phyloP scores from a whole-genome alignment of 2,329 filamentous ascomycete species.

The Trichoderma asperellum region DNA sequence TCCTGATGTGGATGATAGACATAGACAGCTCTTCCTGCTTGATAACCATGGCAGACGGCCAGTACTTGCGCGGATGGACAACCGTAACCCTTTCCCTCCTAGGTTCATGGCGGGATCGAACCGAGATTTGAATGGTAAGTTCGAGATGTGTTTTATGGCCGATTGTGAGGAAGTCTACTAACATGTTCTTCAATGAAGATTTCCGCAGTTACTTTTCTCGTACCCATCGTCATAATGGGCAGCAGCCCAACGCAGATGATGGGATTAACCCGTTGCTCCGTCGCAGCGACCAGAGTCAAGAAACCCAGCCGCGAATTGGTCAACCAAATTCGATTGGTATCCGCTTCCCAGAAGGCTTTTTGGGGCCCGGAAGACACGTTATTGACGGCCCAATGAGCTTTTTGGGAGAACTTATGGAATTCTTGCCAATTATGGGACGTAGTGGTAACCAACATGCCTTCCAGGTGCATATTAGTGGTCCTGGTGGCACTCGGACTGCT shows the following conservation, averaged over 20 bases:
- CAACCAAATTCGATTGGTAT: constrained; percentile 60
- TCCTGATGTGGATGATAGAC: constrained; percentile 54
- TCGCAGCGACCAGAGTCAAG: constrained; percentile 54
- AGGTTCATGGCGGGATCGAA: constrained; percentile 57
- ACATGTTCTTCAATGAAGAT: constrained; percentile 39
- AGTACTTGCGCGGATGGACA: constrained; percentile 41
- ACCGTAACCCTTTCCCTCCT: constrained; percentile 64
- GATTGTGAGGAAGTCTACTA: not conserved
- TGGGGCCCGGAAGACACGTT: constrained; percentile 45
- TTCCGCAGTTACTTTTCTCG: constrained; percentile 56
- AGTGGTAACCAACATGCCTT: constrained; percentile 56
- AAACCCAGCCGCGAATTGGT: constrained; percentile 53
- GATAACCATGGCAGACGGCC: constrained; percentile 53
- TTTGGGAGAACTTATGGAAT: constrained; percentile 60
- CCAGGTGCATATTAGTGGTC: constrained; percentile 62
- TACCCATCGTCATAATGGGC: constrained; percentile 57
- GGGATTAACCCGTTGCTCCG: constrained; percentile 86
- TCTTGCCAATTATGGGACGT: constrained; percentile 52
- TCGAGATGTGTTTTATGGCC: not conserved
- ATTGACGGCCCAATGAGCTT: constrained; percentile 58
- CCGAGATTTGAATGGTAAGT: constrained; percentile 58
- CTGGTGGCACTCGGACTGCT: constrained; percentile 50
- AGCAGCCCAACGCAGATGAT: constrained; percentile 69
- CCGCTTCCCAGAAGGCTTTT: constrained; percentile 52
- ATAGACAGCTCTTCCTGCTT: constrained; percentile 54